phyloP scores from a whole-genome alignment of 2,329 filamentous ascomycete genomes.

The Monosporascus sp. region DNA sequence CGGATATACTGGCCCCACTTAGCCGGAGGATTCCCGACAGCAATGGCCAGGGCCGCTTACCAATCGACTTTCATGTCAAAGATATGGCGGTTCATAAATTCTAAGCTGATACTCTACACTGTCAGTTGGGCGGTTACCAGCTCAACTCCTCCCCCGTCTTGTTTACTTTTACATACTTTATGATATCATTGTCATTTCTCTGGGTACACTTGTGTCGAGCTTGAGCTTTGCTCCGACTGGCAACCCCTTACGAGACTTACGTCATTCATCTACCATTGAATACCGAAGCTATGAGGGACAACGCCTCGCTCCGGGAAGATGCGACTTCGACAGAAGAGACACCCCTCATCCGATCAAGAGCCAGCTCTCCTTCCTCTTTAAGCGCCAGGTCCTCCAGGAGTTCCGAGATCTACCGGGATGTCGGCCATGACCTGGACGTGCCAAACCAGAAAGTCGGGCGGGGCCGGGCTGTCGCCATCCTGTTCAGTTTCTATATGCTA shows the following conservation, averaged over 20 bases:
- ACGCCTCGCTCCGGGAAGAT: constrained; percentile 8
- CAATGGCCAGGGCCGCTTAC: not conserved
- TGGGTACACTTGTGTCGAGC: not conserved
- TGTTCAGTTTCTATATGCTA: constrained; percentile 48
- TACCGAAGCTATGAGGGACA: constrained; percentile 1
- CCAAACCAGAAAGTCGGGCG: constrained; percentile 25
- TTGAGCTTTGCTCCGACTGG: too few relatives aligned
- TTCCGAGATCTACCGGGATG: constrained; percentile 11
- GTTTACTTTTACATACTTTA: not conserved
- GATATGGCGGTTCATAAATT: not conserved
- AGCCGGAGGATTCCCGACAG: not conserved
- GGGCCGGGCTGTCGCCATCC: constrained; percentile 39
- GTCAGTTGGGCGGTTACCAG: not conserved
- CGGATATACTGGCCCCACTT: not conserved
- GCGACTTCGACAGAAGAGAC: constrained; percentile 19
- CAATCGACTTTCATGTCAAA: not conserved
- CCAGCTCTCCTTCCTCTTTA: constrained; percentile 3
- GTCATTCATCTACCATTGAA: not conserved
- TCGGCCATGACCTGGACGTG: constrained; percentile 17
- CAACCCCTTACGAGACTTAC: not conserved
- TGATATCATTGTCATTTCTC: not conserved
- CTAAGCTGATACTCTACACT: not conserved
- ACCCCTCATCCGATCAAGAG: constrained; percentile 20
- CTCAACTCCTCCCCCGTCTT: not conserved
- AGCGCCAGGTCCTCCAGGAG: constrained; percentile 6